Evolutionary conservation across 1,284 basidiomycete genomes (phyloP).

Genomic region (Erythrobasidium hasegawianum): DNA sequence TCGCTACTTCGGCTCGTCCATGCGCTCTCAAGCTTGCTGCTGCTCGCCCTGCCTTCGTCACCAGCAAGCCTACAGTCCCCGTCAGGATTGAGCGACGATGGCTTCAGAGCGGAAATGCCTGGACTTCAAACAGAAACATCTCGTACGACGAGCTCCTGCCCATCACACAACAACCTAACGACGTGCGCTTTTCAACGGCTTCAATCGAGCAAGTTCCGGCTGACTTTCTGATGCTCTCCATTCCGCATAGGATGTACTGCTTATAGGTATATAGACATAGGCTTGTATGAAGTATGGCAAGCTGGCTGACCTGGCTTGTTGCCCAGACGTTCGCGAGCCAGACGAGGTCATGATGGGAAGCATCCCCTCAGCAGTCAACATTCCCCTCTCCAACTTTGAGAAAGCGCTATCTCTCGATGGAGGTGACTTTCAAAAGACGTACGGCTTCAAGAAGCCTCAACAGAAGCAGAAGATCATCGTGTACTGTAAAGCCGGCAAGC

Average conservation of each 20-base stretch:
- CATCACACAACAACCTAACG: slow-evolving; percentile 70
- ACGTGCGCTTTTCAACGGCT: slow-evolving; percentile 54
- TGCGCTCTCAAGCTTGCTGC: neutral
- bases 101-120: slow-evolving; percentile 5
- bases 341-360: slow-evolving; percentile 89
- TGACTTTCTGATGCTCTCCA: neutral
- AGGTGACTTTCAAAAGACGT: slow-evolving; percentile 52
- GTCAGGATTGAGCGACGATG: neutral
- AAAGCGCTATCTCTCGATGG: slow-evolving; percentile 64
- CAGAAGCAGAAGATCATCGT: slow-evolving; percentile 77
- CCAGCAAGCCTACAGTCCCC: too few species aligned
- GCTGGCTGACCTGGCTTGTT: neutral
- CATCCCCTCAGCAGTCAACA: slow-evolving; percentile 90
- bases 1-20: slow-evolving; percentile 17
- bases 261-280: slow-evolving; percentile 65
- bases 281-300: too few species aligned
- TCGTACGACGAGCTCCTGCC: slow-evolving; percentile 81
- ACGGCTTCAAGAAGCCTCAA: slow-evolving; percentile 79
- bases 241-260: slow-evolving; percentile 62
- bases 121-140: slow-evolving; percentile 50
- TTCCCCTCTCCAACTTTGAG: slow-evolving; percentile 77
- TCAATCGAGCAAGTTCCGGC: neutral
- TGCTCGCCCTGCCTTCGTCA: neutral
- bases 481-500: slow-evolving; percentile 88
- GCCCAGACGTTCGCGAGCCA: slow-evolving; percentile 77